Base-by-base conservation (phyloP, 164 flowering plant species). In the Magnolia sinica region DNA sequence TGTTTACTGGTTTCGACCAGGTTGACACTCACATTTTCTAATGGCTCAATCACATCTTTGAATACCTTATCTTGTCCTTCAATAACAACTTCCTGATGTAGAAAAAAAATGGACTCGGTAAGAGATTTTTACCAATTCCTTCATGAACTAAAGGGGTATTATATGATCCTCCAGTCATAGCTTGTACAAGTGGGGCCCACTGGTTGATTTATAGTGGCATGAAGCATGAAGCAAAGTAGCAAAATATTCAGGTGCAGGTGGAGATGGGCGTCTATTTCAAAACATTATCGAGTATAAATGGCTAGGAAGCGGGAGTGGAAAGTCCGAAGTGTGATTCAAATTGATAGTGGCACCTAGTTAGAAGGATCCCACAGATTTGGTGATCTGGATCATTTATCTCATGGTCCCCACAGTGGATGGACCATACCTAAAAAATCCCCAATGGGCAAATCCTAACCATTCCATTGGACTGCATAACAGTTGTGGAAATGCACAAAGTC, bases 41-140 rank as follows among this genome's bases (percentile, higher is more conserved):
- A 83, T 64, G 97, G 97, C 82, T 94, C 98, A 76, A 94, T 96
- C 45, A 96, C 97, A 83, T 96, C 98, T 84, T 96, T 96, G 83
- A 88, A 91, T 29, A 92, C 98, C 85, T 92, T 93, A 83, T 96
- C 97, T 85, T 94, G 91, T 64, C 98, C 99, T 64, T 89, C 91
- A 70, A 93, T 86, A 29, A 79, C 80, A 55, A 96, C 90, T 87
- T 96, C 99, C 98, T 93, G 90, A 50, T 29, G 49, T 68, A 73
- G n/a, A 27, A 73, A 18, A 29, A 73, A 18, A 29, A 49, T 13
- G 24, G 50, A 8, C 37, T 49, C 55, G 7, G n/a, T 70, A 16
- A 49, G 58, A 70, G 55, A 70, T 9, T 3, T 37, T 70, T 70
- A 50, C 24, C 14, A 13, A 68, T 31, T 16, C 3, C 11, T 55